Conservation (phyloP, 169 alveolate species). For the Amoebophrya sp. region DNA sequence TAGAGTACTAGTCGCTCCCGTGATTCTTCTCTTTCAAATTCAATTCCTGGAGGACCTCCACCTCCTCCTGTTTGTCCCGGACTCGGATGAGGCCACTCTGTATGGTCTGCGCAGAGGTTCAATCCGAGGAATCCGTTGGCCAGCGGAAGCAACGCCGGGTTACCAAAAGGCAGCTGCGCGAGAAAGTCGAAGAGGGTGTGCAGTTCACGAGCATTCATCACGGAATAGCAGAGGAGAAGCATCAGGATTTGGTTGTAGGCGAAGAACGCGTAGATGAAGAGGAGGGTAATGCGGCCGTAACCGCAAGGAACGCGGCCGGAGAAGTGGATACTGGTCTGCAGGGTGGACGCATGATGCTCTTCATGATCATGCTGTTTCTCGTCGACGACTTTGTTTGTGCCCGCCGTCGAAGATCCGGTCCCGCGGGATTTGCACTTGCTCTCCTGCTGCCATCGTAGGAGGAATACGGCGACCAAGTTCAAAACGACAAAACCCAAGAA, state of each 20-base stretch:
- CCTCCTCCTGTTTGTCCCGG: neutral
- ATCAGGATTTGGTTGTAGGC: neutral
- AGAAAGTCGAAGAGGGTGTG: neutral
- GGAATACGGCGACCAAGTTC: neutral
- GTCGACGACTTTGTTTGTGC: neutral
- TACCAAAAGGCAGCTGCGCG: neutral
- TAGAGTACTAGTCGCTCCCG: no score
- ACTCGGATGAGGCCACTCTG: neutral
- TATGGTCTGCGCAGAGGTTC: neutral
- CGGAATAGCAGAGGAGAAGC: neutral
- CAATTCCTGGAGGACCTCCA: neutral
- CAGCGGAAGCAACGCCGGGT: neutral
- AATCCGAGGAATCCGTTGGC: neutral
- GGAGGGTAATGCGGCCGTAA: neutral
- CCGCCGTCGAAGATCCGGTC: neutral
- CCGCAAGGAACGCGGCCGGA: neutral
- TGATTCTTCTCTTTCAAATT: no score
- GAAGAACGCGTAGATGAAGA: neutral
- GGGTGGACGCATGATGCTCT: no score
- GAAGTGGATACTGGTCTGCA: neutral
- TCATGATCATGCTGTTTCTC: no score
- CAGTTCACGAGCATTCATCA: neutral
- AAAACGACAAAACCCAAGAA: neutral
- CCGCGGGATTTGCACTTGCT: neutral
- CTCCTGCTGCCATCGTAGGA: neutral